Evolutionary conservation across 495 filamentous ascomycete species (phyloP).

Genomic region (Rhypophila decipiens): DNA sequence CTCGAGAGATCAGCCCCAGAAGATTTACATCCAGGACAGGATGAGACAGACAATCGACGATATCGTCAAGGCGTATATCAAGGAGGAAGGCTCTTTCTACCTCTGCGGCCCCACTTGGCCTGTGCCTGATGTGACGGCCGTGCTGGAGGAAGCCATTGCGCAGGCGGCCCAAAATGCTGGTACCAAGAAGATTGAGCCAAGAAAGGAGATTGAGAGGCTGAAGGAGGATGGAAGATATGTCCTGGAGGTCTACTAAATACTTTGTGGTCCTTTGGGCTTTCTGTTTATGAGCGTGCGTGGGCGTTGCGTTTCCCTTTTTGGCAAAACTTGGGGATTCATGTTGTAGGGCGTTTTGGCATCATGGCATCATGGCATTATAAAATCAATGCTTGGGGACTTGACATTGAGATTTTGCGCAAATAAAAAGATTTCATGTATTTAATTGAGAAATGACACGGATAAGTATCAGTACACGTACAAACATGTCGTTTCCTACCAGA

Average conservation of each 20-base stretch:
- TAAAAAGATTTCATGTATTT: too few species aligned
- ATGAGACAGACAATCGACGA: constrained; percentile 87
- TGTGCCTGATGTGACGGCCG: constrained; percentile 93
- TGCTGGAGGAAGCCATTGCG: constrained; percentile 87
- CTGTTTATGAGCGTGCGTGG: too few species aligned
- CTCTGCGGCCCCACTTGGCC: constrained; percentile 98
- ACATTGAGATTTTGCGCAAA: too few species aligned
- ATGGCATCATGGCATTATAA: too few species aligned
- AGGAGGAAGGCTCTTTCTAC: constrained; percentile 88
- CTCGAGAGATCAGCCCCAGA: constrained; percentile 92
- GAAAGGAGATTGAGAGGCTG: constrained; percentile 89
- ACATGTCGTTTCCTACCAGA: too few species aligned
- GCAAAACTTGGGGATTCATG: too few species aligned
- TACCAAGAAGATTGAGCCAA: constrained; percentile 79
- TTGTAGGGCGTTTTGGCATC: too few species aligned
- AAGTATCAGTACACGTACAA: too few species aligned
- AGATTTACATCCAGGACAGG: constrained; percentile 98
- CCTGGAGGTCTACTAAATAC: constrained; percentile 74
- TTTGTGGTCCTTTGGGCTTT: too few species aligned
- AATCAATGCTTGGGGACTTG: too few species aligned
- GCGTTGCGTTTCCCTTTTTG: too few species aligned
- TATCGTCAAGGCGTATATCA: constrained; percentile 82
- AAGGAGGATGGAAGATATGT: constrained; percentile 95
- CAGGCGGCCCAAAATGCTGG: constrained; percentile 58
- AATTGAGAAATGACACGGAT: too few species aligned